These are phyloP conservation scores for Fusarium mangiferae DNA, from an alignment of 2,329 filamentous ascomycete species.

Conservation along the genomic window DNA sequence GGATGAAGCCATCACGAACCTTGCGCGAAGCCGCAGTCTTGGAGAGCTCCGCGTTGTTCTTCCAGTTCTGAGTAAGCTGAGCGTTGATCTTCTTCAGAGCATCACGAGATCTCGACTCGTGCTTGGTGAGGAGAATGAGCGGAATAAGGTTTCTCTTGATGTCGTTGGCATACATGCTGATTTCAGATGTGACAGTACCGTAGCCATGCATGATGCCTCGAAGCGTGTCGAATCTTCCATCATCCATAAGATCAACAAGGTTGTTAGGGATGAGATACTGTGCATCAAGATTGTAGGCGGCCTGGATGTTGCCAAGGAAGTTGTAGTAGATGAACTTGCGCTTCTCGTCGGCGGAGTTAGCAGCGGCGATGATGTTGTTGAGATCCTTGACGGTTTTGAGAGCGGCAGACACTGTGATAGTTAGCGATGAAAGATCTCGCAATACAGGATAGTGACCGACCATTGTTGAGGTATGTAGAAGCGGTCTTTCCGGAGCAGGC, in stretches of 20 bases:
- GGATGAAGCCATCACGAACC: conserved; percentile 23
- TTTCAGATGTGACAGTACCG: not conserved
- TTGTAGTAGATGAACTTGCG: conserved; percentile 17
- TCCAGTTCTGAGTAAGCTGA: conserved; percentile 26
- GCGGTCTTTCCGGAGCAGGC: conserved; percentile 28
- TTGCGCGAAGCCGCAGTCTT: conserved; percentile 19
- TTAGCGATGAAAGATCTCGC: not conserved
- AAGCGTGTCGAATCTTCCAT: not conserved
- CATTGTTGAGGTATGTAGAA: conserved; percentile 19
- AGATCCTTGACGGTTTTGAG: conserved; percentile 18
- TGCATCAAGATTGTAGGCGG: not conserved
- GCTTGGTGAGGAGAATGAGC: conserved; percentile 20
- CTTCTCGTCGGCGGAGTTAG: not conserved
- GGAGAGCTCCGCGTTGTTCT: conserved; percentile 26
- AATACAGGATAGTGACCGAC: not conserved
- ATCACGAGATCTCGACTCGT: not conserved
- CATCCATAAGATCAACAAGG: not conserved
- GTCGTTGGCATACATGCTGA: conserved; percentile 15
- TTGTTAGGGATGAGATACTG: not conserved
- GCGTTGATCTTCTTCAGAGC: conserved; percentile 5
- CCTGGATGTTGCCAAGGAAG: conserved; percentile 9
- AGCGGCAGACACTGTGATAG: not conserved
- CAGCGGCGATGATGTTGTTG: not conserved
- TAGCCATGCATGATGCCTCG: conserved; percentile 23
- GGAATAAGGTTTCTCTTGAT: conserved; percentile 11